These are phyloP conservation scores for Kandelia obovata DNA, from an alignment of 345 rosid genomes.

Conservation along the genomic window DNA sequence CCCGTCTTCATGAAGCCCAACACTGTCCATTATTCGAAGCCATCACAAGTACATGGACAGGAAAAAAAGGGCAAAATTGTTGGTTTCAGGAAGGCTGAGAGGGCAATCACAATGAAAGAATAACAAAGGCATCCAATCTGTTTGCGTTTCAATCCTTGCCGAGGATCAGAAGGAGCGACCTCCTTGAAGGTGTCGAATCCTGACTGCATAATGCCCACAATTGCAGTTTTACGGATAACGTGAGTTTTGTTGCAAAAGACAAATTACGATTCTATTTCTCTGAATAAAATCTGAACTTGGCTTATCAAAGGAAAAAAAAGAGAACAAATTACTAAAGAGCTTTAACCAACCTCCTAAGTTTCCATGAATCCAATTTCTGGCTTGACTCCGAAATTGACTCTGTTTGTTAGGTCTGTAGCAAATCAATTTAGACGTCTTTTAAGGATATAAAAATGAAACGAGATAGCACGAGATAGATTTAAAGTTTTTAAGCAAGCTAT, in stretches of 20 bases:
- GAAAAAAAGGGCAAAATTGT: neutral
- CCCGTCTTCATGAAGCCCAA: neutral
- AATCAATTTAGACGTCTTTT: neutral
- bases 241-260: too few relatives aligned
- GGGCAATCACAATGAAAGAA: constrained; percentile 20
- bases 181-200: neutral
- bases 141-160: neutral
- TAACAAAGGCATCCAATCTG: constrained; percentile 23
- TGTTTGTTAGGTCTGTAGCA: constrained; percentile 23
- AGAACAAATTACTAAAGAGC: neutral
- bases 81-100: constrained; percentile 16
- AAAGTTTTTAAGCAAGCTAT: neutral
- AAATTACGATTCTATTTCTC: too few relatives aligned
- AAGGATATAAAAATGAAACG: too few relatives aligned
- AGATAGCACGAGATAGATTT: neutral
- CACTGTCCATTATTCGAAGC: neutral
- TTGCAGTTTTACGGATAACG: neutral
- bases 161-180: neutral
- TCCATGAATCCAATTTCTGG: constrained; percentile 13
- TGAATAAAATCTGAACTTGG: too few relatives aligned
- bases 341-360: constrained; percentile 26
- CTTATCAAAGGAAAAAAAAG: too few relatives aligned
- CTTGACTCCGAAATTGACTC: constrained; percentile 20
- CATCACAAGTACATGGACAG: neutral
- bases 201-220: constrained; percentile 3